Evolutionary conservation across 1,139 yeast species (phyloP), one percentile per base, ranked within the genome.

Genomic region (Saccharomycopsis hybrid): DNA sequence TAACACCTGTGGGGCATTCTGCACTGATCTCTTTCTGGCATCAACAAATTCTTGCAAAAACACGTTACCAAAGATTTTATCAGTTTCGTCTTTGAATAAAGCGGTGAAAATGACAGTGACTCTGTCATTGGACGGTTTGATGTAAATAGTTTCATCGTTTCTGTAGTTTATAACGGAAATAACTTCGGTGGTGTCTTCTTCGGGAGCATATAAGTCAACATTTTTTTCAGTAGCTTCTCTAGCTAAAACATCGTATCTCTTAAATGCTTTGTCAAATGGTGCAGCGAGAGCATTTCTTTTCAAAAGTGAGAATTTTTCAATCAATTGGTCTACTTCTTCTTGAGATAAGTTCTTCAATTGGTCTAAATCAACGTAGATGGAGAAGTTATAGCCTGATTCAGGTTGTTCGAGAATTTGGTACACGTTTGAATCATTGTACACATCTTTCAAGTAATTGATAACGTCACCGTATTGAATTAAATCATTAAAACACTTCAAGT

Each of bases 1-100:
- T 62, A 94, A 77, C 49, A 92, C 99, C 71, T 94, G 99, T 27
- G 99, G 98, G 1, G 98, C 97, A 48, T 95, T 90, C 69, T 94
- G 98, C 54, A 92, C 94, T 11, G 95, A 86, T 65, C 97, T 80
- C 67, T 85, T 85, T 68, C 99, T 80, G 9, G 99, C 97, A 63
- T 87, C 99, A 45, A 92, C 97, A 67, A 92, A 92, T 69, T 92
- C 99, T 68, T 92, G 99, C 58, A 92, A 71, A 65, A 94, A 92
- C 51, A 92, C 97, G 66, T 86, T 89, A 48, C 97, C 97, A 61
- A 92, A 88, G 52, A 89, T 80, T 65, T 87, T 87, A 68, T 92
- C 99, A 7, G 97, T 92, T 68, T 94, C 98, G 67, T 94, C 99
- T 62, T 87, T 86, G 75, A 92, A 92, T 43, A 88, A 76, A 2